Conservation (phyloP, 2,329 filamentous ascomycete species). For the Hypoxylon rubiginosum region DNA sequence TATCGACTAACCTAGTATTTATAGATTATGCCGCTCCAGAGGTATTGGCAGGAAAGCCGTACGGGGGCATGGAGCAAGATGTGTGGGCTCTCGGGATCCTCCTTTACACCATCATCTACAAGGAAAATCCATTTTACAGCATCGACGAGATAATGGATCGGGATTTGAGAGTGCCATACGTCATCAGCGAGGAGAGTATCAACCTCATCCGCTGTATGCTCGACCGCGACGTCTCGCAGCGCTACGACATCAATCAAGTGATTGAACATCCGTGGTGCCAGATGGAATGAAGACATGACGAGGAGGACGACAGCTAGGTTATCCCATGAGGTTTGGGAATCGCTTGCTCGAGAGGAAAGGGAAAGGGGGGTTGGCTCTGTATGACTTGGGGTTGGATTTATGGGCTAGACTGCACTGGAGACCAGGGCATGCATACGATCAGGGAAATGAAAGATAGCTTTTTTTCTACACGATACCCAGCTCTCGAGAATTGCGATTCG, state of each 20-base stretch:
- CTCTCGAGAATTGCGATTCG: slow-evolving; percentile 28
- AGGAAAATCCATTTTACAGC: slow-evolving; percentile 99
- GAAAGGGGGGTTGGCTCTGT: slow-evolving; percentile 17
- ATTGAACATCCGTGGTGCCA: slow-evolving; percentile 88
- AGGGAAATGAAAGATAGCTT: slow-evolving; percentile 31
- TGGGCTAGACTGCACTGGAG: slow-evolving; percentile 32
- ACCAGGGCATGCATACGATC: slow-evolving; percentile 24
- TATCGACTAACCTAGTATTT: slow-evolving; percentile 29
- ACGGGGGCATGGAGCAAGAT: slow-evolving; percentile 96
- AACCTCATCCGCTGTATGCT: slow-evolving; percentile 93
- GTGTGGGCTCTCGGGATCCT: slow-evolving; percentile 98
- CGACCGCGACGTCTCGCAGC: slow-evolving; percentile 84
- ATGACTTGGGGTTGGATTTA: slow-evolving; percentile 27
- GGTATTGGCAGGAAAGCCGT: slow-evolving; percentile 91
- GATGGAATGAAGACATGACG: slow-evolving; percentile 39
- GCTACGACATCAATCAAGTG: slow-evolving; percentile 89
- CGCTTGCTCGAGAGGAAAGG: not conserved
- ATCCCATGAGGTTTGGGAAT: slow-evolving; percentile 8
- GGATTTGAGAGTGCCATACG: slow-evolving; percentile 89
- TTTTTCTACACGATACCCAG: slow-evolving; percentile 39
- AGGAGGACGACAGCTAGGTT: slow-evolving; percentile 1
- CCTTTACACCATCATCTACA: slow-evolving; percentile 98
- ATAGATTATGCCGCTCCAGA: slow-evolving; percentile 98
- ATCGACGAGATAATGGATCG: slow-evolving; percentile 99
- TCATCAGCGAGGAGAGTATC: slow-evolving; percentile 91